Conservation (phyloP, 2,329 filamentous ascomycete species). For the Claviceps digitariae region DNA sequence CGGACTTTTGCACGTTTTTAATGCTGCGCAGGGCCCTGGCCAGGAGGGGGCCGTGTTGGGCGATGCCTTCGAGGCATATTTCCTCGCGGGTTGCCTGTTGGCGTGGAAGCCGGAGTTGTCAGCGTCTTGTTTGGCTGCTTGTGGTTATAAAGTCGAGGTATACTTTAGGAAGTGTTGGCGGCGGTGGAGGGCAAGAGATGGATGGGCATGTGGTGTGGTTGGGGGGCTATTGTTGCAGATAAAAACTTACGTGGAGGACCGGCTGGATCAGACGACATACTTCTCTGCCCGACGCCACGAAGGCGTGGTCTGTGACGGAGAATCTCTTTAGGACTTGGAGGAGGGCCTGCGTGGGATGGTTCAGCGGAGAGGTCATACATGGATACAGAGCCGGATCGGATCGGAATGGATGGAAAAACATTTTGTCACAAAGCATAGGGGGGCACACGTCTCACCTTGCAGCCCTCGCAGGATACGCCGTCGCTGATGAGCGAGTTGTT, state of each 20-base stretch:
- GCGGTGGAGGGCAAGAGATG: no score
- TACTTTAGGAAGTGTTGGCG: no score
- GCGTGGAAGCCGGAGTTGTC: background rate
- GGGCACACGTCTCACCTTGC: background rate
- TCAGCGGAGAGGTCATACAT: background rate
- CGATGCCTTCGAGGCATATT: background rate
- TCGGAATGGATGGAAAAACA: no score
- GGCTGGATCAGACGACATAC: background rate
- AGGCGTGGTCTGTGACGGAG: accelerated
- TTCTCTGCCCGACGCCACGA: background rate
- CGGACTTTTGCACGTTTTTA: background rate
- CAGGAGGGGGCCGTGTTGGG: background rate
- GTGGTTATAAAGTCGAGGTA: no score
- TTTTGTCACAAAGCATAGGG: no score
- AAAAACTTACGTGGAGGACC: background rate
- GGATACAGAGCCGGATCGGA: no score
- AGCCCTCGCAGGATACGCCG: background rate
- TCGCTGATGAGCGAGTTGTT: background rate
- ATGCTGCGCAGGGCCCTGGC: background rate
- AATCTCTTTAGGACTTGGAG: background rate
- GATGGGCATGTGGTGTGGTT: no score
- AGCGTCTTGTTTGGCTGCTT: background rate
- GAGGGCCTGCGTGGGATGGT: background rate
- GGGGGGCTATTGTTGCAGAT: no score
- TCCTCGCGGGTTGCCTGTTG: background rate